Evolutionary conservation across 2,329 filamentous ascomycete genomes (phyloP).

Genomic region (Fusarium sp.): DNA sequence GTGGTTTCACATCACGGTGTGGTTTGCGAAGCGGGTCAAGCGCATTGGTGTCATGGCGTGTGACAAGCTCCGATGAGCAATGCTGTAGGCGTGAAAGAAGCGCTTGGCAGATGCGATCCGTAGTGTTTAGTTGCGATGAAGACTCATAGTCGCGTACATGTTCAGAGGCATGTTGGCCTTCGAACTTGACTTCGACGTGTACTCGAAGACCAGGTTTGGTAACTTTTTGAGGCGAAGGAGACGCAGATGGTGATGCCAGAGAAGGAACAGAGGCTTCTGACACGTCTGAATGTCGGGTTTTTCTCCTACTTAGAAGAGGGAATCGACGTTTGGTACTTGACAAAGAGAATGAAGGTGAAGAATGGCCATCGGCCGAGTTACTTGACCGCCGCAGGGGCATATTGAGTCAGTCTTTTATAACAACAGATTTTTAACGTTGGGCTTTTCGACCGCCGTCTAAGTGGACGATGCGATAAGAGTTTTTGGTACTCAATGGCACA

Average conservation of each 20-base stretch:
- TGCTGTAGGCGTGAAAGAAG: slow-evolving; percentile 63
- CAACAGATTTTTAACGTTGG: neutral
- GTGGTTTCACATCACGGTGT: slow-evolving; percentile 54
- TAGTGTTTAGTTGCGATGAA: slow-evolving; percentile 57
- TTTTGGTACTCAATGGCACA: slow-evolving; percentile 33
- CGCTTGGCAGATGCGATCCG: slow-evolving; percentile 60
- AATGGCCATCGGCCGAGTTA: slow-evolving; percentile 42
- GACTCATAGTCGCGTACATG: slow-evolving; percentile 60
- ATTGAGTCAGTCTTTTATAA: slow-evolving; percentile 20
- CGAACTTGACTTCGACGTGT: slow-evolving; percentile 59
- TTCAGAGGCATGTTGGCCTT: slow-evolving; percentile 56
- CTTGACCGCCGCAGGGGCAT: slow-evolving; percentile 45
- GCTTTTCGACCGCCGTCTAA: slow-evolving; percentile 1
- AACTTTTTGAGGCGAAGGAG: slow-evolving; percentile 19
- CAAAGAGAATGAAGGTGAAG: slow-evolving; percentile 40
- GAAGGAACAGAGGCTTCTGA: slow-evolving; percentile 35
- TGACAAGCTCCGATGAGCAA: slow-evolving; percentile 64
- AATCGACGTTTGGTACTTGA: slow-evolving; percentile 47
- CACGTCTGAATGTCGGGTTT: slow-evolving; percentile 40
- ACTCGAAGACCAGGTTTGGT: slow-evolving; percentile 51
- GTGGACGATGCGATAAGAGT: slow-evolving; percentile 6
- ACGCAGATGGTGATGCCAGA: slow-evolving; percentile 18
- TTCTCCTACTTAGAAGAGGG: slow-evolving; percentile 47
- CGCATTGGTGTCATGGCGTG: slow-evolving; percentile 61
- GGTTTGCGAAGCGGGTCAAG: slow-evolving; percentile 53